Base-by-base conservation (phyloP, 1,284 basidiomycete species). In the Trametes sp. region DNA sequence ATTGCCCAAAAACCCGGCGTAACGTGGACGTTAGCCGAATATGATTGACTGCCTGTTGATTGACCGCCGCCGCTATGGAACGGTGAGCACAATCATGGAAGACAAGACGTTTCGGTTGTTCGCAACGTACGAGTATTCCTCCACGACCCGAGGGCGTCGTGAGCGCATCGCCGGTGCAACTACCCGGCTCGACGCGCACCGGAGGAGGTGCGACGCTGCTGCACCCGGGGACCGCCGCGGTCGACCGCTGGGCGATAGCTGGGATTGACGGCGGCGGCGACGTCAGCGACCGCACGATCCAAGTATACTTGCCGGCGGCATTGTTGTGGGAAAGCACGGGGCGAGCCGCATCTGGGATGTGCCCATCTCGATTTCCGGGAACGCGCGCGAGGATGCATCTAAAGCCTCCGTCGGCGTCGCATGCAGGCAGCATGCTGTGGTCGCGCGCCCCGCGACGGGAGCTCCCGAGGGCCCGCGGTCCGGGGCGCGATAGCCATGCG, bases 391-490 rank as follows among this genome's bases (percentile, higher is more conserved):
- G n/a, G n/a, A n/a, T n/a, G 51, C 51, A 53, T 44, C 53, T 33
- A 54, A 23, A 54, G 41, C 29, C 41, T 24, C 53, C 53, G 53
- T 24, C 13, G 23, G 16, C 24, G 51, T 31, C 46, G 46, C 29
- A 31, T 28, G 48, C 28, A 24, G 29, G 48, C 28, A 24, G 29
- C 51, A 54, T 21, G 53, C 53, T 6, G 53, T 16, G n/a, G 42
- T 45, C 53, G 42, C 42, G 53, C 53, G 24, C 21, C 16, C 48
- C 7, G 48, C 29, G 48, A 26, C 28, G 28, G 28, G 9, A 2
- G 21, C 41, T 35, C n/a, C 53, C 53, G 53, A 54, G 53, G 53
- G 41, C n/a, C 53, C 53, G 53, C 53, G 53, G 53, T 54, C 53
- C 53, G 53, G 42, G 28, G 11, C 31, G 42, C 45, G 24, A 23